Evolutionary conservation across 208 protist genomes (phyloP).

Genomic region (Leishmania mexicana): DNA sequence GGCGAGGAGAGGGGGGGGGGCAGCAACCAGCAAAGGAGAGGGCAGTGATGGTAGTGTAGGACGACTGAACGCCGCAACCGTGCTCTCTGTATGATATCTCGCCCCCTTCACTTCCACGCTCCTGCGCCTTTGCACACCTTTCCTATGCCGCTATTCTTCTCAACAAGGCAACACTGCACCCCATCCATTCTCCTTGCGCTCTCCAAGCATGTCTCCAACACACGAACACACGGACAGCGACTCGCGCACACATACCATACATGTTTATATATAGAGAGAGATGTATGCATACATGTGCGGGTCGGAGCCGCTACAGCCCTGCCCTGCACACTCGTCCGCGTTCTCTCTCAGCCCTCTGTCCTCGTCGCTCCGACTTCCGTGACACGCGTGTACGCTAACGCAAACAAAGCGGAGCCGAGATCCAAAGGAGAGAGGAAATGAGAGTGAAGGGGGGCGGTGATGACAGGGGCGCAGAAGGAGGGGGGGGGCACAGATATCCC

Average conservation of each 20-base stretch:
- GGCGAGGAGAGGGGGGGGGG: background rate
- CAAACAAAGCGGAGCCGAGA: background rate
- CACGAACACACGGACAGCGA: background rate
- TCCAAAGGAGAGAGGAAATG: background rate
- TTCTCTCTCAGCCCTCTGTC: background rate
- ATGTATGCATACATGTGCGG: no score
- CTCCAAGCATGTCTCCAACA: background rate
- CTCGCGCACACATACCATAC: background rate
- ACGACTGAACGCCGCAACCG: background rate
- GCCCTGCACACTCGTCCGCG: background rate
- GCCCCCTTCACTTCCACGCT: background rate
- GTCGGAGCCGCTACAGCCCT: background rate
- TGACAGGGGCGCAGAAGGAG: background rate
- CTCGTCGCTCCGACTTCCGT: background rate
- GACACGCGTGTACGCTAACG: background rate
- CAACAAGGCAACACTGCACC: background rate
- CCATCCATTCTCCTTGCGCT: background rate
- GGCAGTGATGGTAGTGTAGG: background rate
- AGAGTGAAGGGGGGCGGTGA: background rate
- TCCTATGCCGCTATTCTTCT: background rate
- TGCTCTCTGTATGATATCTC: background rate
- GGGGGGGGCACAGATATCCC: background rate
- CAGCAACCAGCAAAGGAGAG: background rate
- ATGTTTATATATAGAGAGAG: background rate
- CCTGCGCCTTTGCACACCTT: background rate